phyloP scores from a whole-genome alignment of 768 basidiomycete genomes.

The Cytidiella melzeri region DNA sequence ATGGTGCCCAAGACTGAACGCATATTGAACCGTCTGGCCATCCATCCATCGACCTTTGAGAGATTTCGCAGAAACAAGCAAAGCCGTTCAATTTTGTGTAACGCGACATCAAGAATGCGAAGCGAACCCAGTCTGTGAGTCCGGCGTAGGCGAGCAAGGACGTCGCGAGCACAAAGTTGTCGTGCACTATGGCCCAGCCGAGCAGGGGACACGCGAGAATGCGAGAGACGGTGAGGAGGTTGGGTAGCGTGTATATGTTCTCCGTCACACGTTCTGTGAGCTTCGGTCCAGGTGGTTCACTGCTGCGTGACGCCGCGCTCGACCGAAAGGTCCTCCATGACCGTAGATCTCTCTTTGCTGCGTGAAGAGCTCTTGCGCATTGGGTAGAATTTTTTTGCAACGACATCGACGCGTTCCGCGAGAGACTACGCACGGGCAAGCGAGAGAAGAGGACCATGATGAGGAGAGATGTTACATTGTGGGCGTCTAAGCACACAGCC shows the following conservation, averaged over 20 bases:
- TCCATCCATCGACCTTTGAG: conserved; percentile 81
- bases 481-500: too few species aligned
- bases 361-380: background rate
- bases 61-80: conserved; percentile 1
- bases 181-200: conserved; percentile 84
- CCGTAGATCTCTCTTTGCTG: too few species aligned
- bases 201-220: conserved; percentile 86
- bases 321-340: background rate
- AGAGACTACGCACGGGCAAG: background rate
- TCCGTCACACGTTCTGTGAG: conserved; percentile 46
- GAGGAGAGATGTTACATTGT: too few species aligned
- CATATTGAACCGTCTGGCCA: conserved; percentile 85
- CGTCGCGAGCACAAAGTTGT: conserved; percentile 76
- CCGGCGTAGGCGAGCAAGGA: conserved; percentile 85
- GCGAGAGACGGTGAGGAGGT: conserved; percentile 80
- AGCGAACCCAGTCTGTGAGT: conserved; percentile 81
- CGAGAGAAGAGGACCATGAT: background rate
- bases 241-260: conserved; percentile 94
- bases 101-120: conserved; percentile 4
- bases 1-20: conserved; percentile 91
- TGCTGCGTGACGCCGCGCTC: background rate
- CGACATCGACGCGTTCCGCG: background rate
- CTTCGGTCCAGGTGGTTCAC: conserved; percentile 5
- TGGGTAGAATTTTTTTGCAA: background rate
- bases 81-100: conserved; percentile 6